Conservation (phyloP, 2,329 filamentous ascomycete genomes). For the Fusarium sambucinum region DNA sequence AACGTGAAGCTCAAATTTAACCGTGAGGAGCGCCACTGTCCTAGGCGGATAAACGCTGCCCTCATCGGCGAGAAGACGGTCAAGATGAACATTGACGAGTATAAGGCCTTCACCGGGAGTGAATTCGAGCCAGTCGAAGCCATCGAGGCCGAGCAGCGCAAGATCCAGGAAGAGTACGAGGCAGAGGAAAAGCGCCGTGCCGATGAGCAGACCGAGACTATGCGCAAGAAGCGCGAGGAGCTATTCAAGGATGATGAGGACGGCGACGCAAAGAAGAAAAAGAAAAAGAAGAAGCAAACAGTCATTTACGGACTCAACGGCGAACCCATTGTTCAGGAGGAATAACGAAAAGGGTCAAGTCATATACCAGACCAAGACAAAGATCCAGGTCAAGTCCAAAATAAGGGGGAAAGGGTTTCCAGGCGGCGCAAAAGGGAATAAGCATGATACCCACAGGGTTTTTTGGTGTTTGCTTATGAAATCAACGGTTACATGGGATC, state of each 20-base stretch:
- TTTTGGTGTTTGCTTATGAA: slow-evolving; percentile 37
- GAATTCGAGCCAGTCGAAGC: slow-evolving; percentile 68
- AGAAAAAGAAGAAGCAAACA: slow-evolving; percentile 52
- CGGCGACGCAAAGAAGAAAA: slow-evolving; percentile 50
- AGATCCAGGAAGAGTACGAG: slow-evolving; percentile 60
- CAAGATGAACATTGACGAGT: slow-evolving; percentile 71
- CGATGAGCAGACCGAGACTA: slow-evolving; percentile 62
- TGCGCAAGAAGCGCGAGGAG: slow-evolving; percentile 62
- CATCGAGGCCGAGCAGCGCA: slow-evolving; percentile 67
- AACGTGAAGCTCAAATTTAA: slow-evolving; percentile 87
- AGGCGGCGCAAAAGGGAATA: slow-evolving; percentile 38
- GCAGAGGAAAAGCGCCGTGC: slow-evolving; percentile 57
- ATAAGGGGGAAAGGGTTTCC: slow-evolving; percentile 22
- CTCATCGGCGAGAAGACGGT: slow-evolving; percentile 71
- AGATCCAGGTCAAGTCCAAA: slow-evolving; percentile 16
- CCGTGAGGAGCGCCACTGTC: slow-evolving; percentile 78
- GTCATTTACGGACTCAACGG: slow-evolving; percentile 55
- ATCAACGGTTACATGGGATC: slow-evolving; percentile 16
- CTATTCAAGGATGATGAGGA: slow-evolving; percentile 60
- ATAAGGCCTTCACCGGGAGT: slow-evolving; percentile 65
- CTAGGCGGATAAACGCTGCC: slow-evolving; percentile 71
- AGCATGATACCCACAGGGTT: slow-evolving; percentile 48
- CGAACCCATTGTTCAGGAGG: slow-evolving; percentile 50
- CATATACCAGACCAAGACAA: slow-evolving; percentile 17
- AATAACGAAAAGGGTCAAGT: slow-evolving; percentile 18